Base-by-base conservation (phyloP, 192 early-diverging fungal species). In the Gorgonomyces haynaldii region DNA sequence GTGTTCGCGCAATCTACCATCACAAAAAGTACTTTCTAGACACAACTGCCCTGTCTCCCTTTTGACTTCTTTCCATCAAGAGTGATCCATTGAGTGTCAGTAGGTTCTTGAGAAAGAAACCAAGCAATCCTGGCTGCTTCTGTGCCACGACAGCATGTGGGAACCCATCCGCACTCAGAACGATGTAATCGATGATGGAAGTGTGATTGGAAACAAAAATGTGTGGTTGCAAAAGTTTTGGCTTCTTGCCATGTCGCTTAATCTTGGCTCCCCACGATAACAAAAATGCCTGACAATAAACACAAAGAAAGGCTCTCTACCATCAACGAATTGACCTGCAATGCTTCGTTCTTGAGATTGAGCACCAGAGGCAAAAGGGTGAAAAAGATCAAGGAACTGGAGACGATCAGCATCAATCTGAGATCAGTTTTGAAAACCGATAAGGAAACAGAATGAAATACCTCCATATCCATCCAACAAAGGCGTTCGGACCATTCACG, bases 141-240 rank as follows among this genome's bases (percentile, higher is more conserved):
- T 75, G 72, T 3, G 68, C 68, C 1, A 75, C 61, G 9, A 63
- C 66, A 15, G 72, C 72, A 35, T 75, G 72, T 25, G 72, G 72
- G 39, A 69, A 75, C 2, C 59, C 62, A 36, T 72, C 50, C 1
- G 72, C 58, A 50, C 47, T 52, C 24, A 75, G 49, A 8, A 75
- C 60, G 23, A 75, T 37, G 44, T 69, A 75, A 45, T 75, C 72
- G 32, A 75, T 65, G 55, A 71, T 52, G 29, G 55, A 62, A 3
- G 72, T 75, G 42, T 75, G 72, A 51, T 75, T 75, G n/a, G 72
- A 46, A 27, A 75, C 72, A 60, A 71, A 75, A 26, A 75, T 53
- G 42, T 72, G 65, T 7, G 72, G 69, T 27, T 52, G 38, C 25
- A 58, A 27, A 12, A 68, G 45, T 20, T 40, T 26, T 2, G 65